A percentile compares a stretch with the other conserved stretches of the same genome.
These are phyloP conservation scores for Guadua angustifolia DNA, from an alignment of 176 grass and related monocot species.

Conservation along the genomic window DNA sequence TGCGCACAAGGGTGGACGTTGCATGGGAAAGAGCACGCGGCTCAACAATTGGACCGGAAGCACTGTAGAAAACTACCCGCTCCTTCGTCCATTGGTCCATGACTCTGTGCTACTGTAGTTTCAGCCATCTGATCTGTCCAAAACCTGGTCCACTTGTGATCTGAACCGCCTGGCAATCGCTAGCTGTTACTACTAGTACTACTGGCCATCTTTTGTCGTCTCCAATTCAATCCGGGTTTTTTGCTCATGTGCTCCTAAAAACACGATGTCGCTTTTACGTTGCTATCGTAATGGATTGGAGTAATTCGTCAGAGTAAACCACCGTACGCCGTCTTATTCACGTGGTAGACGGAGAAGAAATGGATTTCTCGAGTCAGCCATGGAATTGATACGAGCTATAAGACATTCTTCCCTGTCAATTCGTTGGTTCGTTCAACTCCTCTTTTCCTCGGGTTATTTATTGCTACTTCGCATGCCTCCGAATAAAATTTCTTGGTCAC, in stretches of 20 bases:
- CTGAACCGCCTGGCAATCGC: neutral
- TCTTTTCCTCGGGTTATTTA: neutral
- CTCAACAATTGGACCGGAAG: neutral
- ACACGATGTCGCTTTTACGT: neutral
- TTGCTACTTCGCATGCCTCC: neutral
- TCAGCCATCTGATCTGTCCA: neutral
- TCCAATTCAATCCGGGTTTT: neutral
- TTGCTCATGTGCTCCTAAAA: neutral
- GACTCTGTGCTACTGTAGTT: neutral
- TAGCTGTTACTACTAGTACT: neutral
- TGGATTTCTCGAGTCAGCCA: neutral
- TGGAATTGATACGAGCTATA: too few species aligned
- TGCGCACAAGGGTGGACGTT: neutral
- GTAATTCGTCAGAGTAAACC: neutral
- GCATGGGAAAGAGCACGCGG: neutral
- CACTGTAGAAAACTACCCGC: neutral
- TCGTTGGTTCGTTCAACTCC: neutral
- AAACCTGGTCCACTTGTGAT: neutral
- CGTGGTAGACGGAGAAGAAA: neutral
- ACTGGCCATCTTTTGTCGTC: neutral
- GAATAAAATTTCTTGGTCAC: neutral
- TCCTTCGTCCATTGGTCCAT: neutral
- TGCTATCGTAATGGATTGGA: neutral
- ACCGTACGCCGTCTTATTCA: neutral
- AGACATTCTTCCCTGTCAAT: neutral